phyloP scores from a whole-genome alignment of 805 yeast species.

The Starmera dryadoides region DNA sequence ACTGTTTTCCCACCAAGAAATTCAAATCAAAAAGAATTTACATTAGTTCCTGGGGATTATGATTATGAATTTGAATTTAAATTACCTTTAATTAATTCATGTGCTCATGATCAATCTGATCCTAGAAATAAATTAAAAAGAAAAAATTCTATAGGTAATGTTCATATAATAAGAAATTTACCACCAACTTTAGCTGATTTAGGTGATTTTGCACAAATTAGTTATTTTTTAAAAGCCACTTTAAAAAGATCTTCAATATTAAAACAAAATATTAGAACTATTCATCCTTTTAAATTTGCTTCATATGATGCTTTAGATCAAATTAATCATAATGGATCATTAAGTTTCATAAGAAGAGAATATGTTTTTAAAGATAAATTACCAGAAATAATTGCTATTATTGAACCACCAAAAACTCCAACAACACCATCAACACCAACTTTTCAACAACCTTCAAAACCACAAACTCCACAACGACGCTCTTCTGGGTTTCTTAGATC shows the following conservation, averaged over 20 bases:
- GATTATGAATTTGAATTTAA: conserved; percentile 32
- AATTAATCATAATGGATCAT: conserved; percentile 26
- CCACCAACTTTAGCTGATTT: conserved; percentile 11
- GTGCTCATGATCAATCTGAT: conserved; percentile 27
- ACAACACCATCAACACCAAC: not conserved
- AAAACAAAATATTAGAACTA: conserved; percentile 37
- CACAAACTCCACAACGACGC: not conserved
- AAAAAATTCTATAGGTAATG: not conserved
- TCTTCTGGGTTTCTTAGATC: conserved; percentile 1
- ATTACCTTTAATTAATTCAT: conserved; percentile 26
- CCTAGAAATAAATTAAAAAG: not conserved
- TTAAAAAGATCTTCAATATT: conserved; percentile 46
- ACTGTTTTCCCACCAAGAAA: conserved; percentile 45
- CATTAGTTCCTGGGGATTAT: conserved; percentile 44
- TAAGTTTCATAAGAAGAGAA: conserved; percentile 39
- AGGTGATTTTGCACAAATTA: conserved; percentile 1
- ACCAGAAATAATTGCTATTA: conserved; percentile 37
- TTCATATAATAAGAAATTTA: conserved; percentile 3
- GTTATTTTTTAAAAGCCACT: conserved; percentile 53
- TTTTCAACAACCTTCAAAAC: not conserved
- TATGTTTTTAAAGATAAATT: conserved; percentile 29
- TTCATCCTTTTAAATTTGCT: conserved; percentile 11
- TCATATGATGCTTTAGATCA: conserved; percentile 6
- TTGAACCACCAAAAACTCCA: conserved; percentile 4
- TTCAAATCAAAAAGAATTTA: conserved; percentile 36